Conservation (phyloP, 768 basidiomycete genomes). For the Tricholoma hemisulphureum region DNA sequence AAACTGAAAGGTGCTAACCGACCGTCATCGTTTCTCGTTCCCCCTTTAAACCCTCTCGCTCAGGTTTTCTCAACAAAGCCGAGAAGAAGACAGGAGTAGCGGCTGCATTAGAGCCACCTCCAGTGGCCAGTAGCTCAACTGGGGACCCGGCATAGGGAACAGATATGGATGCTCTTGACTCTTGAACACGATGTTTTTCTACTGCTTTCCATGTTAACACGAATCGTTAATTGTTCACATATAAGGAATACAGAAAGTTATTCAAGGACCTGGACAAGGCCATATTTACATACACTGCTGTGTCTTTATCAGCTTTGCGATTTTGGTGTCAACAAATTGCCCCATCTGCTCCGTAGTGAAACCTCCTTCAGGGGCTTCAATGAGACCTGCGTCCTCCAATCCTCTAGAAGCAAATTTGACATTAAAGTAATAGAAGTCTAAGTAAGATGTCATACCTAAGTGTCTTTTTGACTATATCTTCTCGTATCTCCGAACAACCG, state of each 20-base stretch:
- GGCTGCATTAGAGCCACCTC: slow-evolving; percentile 1
- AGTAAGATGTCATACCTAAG: slow-evolving; percentile 51
- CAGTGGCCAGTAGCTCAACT: background rate
- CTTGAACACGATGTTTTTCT: background rate
- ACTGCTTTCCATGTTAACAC: background rate
- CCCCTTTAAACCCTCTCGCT: background rate
- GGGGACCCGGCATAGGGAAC: slow-evolving; percentile 3
- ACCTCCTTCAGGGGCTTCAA: slow-evolving; percentile 53
- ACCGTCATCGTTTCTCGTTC: background rate
- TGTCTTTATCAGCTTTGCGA: slow-evolving; percentile 44
- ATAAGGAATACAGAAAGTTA: background rate
- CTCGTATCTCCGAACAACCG: slow-evolving; percentile 62
- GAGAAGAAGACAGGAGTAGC: slow-evolving; percentile 17
- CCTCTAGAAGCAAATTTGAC: slow-evolving; percentile 41
- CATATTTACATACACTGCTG: background rate
- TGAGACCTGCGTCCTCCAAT: slow-evolving; percentile 74
- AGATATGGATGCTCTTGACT: background rate
- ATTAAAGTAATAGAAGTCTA: background rate
- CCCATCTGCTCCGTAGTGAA: slow-evolving; percentile 48
- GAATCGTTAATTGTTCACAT: background rate
- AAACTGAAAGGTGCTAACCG: slow-evolving; percentile 65
- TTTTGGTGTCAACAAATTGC: slow-evolving; percentile 55
- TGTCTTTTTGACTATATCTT: slow-evolving; percentile 66
- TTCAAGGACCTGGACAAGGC: background rate
- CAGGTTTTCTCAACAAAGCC: slow-evolving; percentile 50